Conservation (phyloP, 352 stramenopile species). For the Phytophthora tentaculata region DNA sequence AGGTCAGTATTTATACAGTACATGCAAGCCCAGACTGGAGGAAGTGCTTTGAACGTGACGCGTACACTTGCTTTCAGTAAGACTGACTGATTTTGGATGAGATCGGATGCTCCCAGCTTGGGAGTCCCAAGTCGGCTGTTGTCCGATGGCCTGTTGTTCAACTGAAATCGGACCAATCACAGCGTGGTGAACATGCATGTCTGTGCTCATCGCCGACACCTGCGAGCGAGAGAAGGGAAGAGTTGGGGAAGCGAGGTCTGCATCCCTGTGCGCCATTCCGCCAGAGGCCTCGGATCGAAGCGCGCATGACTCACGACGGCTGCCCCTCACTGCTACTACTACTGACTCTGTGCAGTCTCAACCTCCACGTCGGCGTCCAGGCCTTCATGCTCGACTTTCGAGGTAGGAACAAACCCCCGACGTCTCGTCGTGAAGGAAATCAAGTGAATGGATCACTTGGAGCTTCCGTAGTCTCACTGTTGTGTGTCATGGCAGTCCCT, state of each 20-base stretch:
- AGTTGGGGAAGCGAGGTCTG: conserved; percentile 12
- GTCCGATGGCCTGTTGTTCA: conserved; percentile 13
- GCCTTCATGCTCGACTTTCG: conserved; percentile 24
- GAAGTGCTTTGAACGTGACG: no score
- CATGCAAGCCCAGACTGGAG: no score
- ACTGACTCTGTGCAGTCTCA: conserved; percentile 22
- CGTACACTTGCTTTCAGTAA: not conserved
- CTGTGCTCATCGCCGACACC: conserved; percentile 19
- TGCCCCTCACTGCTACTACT: conserved; percentile 14
- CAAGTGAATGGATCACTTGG: conserved; percentile 14
- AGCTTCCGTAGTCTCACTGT: conserved; percentile 14
- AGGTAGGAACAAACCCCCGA: conserved; percentile 13
- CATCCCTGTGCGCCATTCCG: conserved; percentile 7
- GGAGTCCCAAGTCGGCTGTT: conserved; percentile 19
- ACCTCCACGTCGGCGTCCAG: conserved; percentile 13
- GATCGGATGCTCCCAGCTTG: not conserved
- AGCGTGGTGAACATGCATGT: conserved; percentile 14
- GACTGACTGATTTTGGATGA: not conserved
- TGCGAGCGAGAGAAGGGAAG: conserved; percentile 23
- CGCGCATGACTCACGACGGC: conserved; percentile 16
- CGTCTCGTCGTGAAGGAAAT: conserved; percentile 4
- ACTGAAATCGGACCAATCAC: conserved; percentile 11
- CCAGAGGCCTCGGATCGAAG: not conserved
- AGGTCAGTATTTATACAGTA: no score
- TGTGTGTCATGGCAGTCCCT: conserved; percentile 10